Evolutionary conservation across 441 rosid species (phyloP).

Genomic region (Mallotus repandus): DNA sequence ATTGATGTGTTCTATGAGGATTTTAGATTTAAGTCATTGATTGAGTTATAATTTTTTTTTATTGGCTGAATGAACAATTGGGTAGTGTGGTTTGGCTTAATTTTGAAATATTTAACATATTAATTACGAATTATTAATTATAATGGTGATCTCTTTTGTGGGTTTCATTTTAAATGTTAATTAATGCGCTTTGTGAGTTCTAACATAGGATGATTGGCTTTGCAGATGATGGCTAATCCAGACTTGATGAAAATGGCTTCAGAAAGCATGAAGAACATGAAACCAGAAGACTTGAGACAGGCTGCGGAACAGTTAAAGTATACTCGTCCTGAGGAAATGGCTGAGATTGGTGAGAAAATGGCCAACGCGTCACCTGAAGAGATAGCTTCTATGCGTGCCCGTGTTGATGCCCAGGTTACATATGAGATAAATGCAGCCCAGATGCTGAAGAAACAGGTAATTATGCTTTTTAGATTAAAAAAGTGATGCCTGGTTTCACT

Average conservation of each 20-base stretch:
- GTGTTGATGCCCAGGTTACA: conserved; percentile 66
- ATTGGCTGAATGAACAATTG: not conserved
- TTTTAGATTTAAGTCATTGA: not conserved
- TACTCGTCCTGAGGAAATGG: conserved; percentile 76
- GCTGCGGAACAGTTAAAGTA: conserved; percentile 90
- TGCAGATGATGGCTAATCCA: conserved; percentile 94
- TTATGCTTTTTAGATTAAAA: not conserved
- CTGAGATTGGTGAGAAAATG: conserved; percentile 85
- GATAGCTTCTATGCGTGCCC: conserved; percentile 74
- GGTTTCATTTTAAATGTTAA: not conserved
- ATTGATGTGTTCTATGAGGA: not conserved
- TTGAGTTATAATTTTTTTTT: not conserved
- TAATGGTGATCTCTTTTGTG: not conserved
- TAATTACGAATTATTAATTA: not conserved
- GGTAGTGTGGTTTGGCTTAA: not conserved
- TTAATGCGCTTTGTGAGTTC: not conserved
- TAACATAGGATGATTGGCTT: conserved; percentile 11
- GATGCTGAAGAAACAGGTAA: conserved; percentile 76
- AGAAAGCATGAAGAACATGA: conserved; percentile 89
- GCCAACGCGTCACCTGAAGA: conserved; percentile 86
- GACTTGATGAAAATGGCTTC: conserved; percentile 94
- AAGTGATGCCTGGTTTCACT: not conserved
- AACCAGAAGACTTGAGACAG: conserved; percentile 76
- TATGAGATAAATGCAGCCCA: conserved; percentile 78
- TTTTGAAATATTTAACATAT: too few species aligned